Conservation (phyloP, 192 early-diverging fungal species). For the Phlyctochytrium arcticum region DNA sequence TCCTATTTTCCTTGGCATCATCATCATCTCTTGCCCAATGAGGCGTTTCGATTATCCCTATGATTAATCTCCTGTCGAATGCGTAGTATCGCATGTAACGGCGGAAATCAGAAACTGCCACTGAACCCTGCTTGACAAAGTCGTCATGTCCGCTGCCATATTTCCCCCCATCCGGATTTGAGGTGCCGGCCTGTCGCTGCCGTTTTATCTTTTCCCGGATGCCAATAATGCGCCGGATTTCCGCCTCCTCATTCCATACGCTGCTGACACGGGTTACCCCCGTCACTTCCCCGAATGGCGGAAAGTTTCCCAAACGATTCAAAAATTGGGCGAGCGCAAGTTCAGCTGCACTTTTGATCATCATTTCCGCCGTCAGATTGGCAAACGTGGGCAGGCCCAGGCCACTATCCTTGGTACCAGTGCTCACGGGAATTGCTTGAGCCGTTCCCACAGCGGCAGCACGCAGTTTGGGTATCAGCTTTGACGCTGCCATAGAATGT, state of each 20-base stretch:
- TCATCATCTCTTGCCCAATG: slow-evolving; percentile 24
- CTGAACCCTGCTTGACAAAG: neutral
- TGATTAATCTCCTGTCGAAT: slow-evolving; percentile 60
- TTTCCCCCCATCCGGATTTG: neutral
- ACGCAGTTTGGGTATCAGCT: slow-evolving; percentile 27
- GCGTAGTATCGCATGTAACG: slow-evolving; percentile 64
- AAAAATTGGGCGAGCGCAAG: slow-evolving; percentile 64
- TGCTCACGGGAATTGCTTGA: slow-evolving; percentile 18
- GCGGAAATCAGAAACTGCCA: slow-evolving; percentile 12
- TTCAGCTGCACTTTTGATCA: slow-evolving; percentile 72
- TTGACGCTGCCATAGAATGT: slow-evolving; percentile 15
- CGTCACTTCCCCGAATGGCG: slow-evolving; percentile 56
- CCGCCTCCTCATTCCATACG: slow-evolving; percentile 57
- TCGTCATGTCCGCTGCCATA: neutral
- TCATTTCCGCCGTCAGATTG: slow-evolving; percentile 41
- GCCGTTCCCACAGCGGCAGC: neutral
- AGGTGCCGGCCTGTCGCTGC: neutral
- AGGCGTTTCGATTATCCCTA: slow-evolving; percentile 64
- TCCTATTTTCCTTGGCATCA: neutral
- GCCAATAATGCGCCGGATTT: slow-evolving; percentile 23
- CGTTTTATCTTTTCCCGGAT: neutral
- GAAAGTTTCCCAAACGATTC: slow-evolving; percentile 70
- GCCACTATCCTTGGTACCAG: slow-evolving; percentile 40
- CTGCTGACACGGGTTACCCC: slow-evolving; percentile 60
- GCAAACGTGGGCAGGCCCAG: slow-evolving; percentile 54